Conservation (phyloP, 257 asterid genomes). For the Vinca minor region DNA sequence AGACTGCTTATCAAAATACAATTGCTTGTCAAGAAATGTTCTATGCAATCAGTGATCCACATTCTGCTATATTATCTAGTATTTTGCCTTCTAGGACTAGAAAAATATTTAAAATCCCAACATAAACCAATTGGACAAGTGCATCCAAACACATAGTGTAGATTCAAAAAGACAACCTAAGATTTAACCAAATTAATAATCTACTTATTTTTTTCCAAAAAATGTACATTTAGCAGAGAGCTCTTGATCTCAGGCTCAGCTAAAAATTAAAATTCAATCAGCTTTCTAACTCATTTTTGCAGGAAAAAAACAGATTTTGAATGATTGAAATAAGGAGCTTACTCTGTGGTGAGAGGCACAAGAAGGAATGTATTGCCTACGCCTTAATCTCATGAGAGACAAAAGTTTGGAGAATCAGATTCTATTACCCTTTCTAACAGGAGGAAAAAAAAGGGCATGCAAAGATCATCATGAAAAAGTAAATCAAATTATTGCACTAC, state of each 20-base stretch:
- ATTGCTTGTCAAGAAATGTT: neutral
- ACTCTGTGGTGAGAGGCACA: conserved; percentile 67
- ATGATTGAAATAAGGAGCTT: conserved; percentile 22
- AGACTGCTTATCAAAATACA: neutral
- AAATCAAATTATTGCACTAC: conserved; percentile 42
- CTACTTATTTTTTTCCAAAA: neutral
- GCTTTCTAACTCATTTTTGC: conserved; percentile 1
- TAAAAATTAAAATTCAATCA: neutral
- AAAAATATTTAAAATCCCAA: neutral
- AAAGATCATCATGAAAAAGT: conserved; percentile 32
- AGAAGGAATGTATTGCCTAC: conserved; percentile 60
- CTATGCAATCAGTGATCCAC: neutral
- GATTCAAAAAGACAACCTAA: neutral
- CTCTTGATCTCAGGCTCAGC: neutral
- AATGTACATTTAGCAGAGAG: neutral
- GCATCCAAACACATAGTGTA: neutral
- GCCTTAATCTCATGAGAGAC: conserved; percentile 61
- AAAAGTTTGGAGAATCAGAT: conserved; percentile 24
- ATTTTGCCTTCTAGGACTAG: neutral
- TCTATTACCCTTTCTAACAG: conserved; percentile 22
- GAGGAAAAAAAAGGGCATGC: conserved; percentile 24
- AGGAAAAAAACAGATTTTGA: neutral
- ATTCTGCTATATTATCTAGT: neutral
- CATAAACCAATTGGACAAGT: neutral
- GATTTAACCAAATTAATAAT: neutral